Base-by-base conservation (phyloP, 768 basidiomycete genomes). In the Cyclocybe aegerita region DNA sequence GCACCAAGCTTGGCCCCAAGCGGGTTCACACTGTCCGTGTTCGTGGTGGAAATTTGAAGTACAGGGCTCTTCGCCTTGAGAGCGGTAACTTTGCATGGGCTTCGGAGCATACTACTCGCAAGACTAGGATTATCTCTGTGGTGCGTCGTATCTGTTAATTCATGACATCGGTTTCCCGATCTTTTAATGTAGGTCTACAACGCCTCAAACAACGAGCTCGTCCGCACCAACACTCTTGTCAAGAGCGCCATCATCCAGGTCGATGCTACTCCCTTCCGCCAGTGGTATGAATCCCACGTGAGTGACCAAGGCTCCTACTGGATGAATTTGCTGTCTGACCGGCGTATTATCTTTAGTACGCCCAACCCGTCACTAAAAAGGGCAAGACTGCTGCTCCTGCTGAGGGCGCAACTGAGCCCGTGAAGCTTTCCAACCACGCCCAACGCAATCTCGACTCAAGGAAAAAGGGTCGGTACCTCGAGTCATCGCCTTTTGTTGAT, bases 211-310 rank as follows among this genome's bases (percentile, higher is more conserved):
- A 99, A 99, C 77, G 97, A 99, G 76, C 86, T 98, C 66, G 96
- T 99, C 68, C 92, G 97, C 64, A 99, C 97, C 65, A 98, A 99
- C 80, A 99, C 97, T 48, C 86, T 99, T 50, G 97, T 99, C 69
- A 98, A 96, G 81, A 80, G 88, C 55, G 90, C 90, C 59, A 89
- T 99, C 75, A 91, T 99, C 73, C 95, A 98, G 71, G 72, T 99
- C 65, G 97, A 99, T 77, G 96, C 97, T 56, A 86, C 96, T 31
- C 97, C 97, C 56, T 99, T 98, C 91, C 86, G 95, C 60, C 95
- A 98, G 78, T 98, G 95, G 95, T 99, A 98, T 69, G 97, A 99
- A 77, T 77, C 92, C 36, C 95, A 98, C 76, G 93, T 95, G 72
- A 62, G 93, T 85, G 44, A 93, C 73, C 88, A 90, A 69, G 58